phyloP scores from a whole-genome alignment of 108 stramenopile species.

The Fragilariopsis cylindrus region DNA sequence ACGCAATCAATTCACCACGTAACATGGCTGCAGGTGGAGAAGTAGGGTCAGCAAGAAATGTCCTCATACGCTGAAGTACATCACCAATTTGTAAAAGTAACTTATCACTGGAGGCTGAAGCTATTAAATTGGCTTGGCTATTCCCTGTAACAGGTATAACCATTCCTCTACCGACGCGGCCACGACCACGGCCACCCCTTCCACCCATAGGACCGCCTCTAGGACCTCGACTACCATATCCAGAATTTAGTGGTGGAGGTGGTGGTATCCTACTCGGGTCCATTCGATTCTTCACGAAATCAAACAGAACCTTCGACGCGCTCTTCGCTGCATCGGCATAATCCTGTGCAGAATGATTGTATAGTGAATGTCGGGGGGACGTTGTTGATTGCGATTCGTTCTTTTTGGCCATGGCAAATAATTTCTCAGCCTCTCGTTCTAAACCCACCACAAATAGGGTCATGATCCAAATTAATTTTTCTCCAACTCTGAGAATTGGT shows the following conservation, averaged over 20 bases:
- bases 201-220: constrained; percentile 19
- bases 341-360: constrained; percentile 57
- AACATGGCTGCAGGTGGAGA: constrained; percentile 71
- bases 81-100: constrained; percentile 76
- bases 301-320: constrained; percentile 73
- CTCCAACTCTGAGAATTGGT: constrained; percentile 61
- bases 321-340: constrained; percentile 76
- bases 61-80: constrained; percentile 75
- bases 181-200: constrained; percentile 24
- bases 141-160: background rate
- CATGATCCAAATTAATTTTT: constrained; percentile 76
- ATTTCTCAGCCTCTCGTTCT: constrained; percentile 55
- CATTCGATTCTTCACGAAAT: constrained; percentile 62
- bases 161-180: constrained; percentile 20
- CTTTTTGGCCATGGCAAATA: constrained; percentile 27
- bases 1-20: constrained; percentile 77
- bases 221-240: background rate
- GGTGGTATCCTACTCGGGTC: constrained; percentile 36
- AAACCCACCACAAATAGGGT: constrained; percentile 74
- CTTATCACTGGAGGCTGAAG: constrained; percentile 28
- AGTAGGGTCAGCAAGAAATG: constrained; percentile 75
- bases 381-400: background rate
- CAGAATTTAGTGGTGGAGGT: constrained; percentile 25
- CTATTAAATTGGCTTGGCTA: background rate
- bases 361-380: constrained; percentile 20